Conservation (phyloP, 768 basidiomycete species). For the Leccinum fibrillosum region DNA sequence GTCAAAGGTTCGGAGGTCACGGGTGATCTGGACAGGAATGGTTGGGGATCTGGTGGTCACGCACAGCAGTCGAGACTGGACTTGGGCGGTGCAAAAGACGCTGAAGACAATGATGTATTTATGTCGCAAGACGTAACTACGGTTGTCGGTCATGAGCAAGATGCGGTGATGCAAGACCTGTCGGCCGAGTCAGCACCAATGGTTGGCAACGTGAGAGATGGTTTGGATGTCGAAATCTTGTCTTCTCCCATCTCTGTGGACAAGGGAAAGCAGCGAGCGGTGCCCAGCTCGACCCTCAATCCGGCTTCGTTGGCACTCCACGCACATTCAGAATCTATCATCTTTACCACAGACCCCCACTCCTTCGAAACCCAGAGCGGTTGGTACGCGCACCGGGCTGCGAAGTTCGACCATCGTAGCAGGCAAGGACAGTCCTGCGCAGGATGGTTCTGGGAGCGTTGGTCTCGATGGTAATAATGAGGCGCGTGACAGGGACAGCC, state of each 20-base stretch:
- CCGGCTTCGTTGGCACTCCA: slow-evolving; percentile 3
- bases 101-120: slow-evolving; percentile 6
- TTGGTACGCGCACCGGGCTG: slow-evolving; percentile 51
- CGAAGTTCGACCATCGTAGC: slow-evolving; percentile 37
- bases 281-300: slow-evolving; percentile 21
- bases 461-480: slow-evolving; percentile 21
- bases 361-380: slow-evolving; percentile 25
- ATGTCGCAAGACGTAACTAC: neutral
- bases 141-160: too few relatives aligned
- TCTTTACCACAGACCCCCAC: too few relatives aligned
- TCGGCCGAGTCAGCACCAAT: neutral
- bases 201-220: slow-evolving; percentile 5
- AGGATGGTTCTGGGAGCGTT: slow-evolving; percentile 33
- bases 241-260: slow-evolving; percentile 14
- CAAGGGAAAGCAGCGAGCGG: slow-evolving; percentile 22
- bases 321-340: too few relatives aligned
- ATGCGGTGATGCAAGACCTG: neutral
- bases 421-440: slow-evolving; percentile 24
- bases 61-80: neutral
- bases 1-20: slow-evolving; percentile 35
- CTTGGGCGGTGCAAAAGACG: neutral
- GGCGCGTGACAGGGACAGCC: slow-evolving; percentile 18
- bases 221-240: slow-evolving; percentile 11
- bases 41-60: slow-evolving; percentile 1
- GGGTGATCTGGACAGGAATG: neutral